Percentiles rank a stretch among this genome's conserved stretches.
Conservation (phyloP, 179 eudicot genomes). For the Drosera spatulata region DNA sequence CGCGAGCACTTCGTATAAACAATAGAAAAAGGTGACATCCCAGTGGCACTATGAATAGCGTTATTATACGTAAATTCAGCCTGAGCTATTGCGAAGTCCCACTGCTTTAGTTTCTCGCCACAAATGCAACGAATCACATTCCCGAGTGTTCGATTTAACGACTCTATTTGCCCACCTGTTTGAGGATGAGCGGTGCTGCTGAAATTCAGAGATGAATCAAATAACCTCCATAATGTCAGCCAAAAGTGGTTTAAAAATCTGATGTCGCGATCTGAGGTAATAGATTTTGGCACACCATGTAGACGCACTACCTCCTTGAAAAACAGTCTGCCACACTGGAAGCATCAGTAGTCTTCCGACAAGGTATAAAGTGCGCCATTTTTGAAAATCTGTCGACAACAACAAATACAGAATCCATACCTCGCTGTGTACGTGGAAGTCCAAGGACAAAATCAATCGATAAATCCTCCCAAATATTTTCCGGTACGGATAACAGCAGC, state of each 20-base stretch:
- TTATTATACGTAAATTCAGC: no score
- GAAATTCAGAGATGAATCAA: no score
- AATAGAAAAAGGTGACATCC: no score
- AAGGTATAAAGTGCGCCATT: background rate
- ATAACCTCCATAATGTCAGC: background rate
- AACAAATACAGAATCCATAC: background rate
- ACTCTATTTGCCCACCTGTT: no score
- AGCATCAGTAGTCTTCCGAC: background rate
- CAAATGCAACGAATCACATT: no score
- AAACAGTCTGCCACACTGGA: background rate
- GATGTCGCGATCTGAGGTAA: background rate
- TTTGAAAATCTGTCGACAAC: background rate
- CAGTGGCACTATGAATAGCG: no score
- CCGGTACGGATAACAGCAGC: background rate
- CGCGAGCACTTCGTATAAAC: no score
- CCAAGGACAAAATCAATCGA: background rate
- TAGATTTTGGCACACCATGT: background rate
- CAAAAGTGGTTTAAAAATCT: background rate
- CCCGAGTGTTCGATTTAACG: no score
- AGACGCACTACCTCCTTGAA: background rate
- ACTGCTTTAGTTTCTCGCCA: no score
- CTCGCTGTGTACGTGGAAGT: background rate
- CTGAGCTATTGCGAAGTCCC: no score
- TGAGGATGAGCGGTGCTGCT: no score
- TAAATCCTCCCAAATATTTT: background rate